phyloP scores from a whole-genome alignment of 73 alveolate genomes.

The Uronychia setigera region DNA sequence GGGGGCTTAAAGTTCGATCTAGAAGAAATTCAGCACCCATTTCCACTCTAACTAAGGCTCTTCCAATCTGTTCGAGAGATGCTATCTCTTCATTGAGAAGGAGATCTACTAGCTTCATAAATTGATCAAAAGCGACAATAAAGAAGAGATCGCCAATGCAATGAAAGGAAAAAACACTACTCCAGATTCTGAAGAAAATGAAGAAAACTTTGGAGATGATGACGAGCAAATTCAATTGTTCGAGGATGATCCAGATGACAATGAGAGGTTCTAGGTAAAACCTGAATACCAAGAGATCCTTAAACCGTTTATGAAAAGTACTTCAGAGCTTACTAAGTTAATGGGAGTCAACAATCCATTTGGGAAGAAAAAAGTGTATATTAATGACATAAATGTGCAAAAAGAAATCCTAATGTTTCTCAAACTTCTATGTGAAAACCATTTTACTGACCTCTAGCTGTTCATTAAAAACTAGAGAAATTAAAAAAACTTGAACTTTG shows the following conservation, averaged over 20 bases:
- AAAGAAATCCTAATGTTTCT: slow-evolving; percentile 34
- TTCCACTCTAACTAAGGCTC: slow-evolving; percentile 17
- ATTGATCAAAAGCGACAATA: not conserved
- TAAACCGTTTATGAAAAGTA: not conserved
- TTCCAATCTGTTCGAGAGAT: slow-evolving; percentile 33
- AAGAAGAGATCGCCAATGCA: not conserved
- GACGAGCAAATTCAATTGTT: not conserved
- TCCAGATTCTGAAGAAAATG: not conserved
- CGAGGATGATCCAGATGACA: not conserved
- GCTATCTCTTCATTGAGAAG: slow-evolving; percentile 33
- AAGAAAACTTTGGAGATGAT: not conserved
- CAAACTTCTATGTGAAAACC: slow-evolving; percentile 50
- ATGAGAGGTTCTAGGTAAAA: not conserved
- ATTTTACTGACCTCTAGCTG: slow-evolving; percentile 24
- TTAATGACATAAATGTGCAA: slow-evolving; percentile 20
- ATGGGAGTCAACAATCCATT: not conserved
- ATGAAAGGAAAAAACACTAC: not conserved
- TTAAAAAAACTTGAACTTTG: slow-evolving; percentile 21
- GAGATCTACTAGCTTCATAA: slow-evolving; percentile 7
- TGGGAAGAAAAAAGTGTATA: slow-evolving; percentile 24
- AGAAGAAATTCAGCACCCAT: slow-evolving; percentile 19
- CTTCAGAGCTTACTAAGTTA: not conserved
- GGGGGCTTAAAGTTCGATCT: slow-evolving; percentile 32
- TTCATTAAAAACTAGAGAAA: slow-evolving; percentile 17
- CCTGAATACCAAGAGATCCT: slow-evolving; percentile 9